Base-by-base conservation (phyloP, 768 basidiomycete species). In the Podaxis sp. region DNA sequence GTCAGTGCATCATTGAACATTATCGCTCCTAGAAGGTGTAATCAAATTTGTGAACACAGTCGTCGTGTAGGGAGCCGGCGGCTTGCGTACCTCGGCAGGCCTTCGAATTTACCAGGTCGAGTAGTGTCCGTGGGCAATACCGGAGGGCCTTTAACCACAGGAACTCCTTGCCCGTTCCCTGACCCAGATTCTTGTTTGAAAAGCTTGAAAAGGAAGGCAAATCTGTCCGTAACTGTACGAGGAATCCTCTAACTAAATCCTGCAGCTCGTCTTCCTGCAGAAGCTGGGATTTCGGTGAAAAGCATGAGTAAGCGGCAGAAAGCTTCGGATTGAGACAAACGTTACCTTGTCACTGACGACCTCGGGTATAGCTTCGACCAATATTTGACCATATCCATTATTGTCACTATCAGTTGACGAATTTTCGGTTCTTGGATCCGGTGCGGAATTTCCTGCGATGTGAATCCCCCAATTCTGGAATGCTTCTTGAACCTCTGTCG, bases 1-100 rank as follows among this genome's bases (percentile, higher is more conserved):
- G 79, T 84, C 54, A 99, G 78, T 0, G 79, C 63, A 71, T 98
- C 96, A 67, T 96, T 96, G 80, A 97, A 97, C 94, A 98, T 97
- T 73, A 97, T 92, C 2, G 96, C 96, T 57, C 96, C 95, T 97
- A 71, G 22, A 64, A 60, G 52, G 62, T 51, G 62, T 61, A 41
- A 53, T 61, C 25, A 38, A 22, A 49, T 57, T 54, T 53, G 49
- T 17, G 49, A 33, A 37, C 43, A 24, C 33, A 9, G 49, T 56
- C 22, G 33, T 46, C 22, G 33, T 46, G 47, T 19, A 40, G 55
- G 69, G n/a, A 56, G 41, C 12, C 36, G 38, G 51, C 36, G 57
- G 49, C 19, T 25, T 6, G 72, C 82, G 66, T 70, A 89, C 96
- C 96, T 77, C 97, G 81, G 70, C 97, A 99, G 24, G 97, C 97